Evolutionary conservation across 169 alveolate species (phyloP), one percentile per base, ranked within the genome.

Genomic region (Cystoisospora suis): DNA sequence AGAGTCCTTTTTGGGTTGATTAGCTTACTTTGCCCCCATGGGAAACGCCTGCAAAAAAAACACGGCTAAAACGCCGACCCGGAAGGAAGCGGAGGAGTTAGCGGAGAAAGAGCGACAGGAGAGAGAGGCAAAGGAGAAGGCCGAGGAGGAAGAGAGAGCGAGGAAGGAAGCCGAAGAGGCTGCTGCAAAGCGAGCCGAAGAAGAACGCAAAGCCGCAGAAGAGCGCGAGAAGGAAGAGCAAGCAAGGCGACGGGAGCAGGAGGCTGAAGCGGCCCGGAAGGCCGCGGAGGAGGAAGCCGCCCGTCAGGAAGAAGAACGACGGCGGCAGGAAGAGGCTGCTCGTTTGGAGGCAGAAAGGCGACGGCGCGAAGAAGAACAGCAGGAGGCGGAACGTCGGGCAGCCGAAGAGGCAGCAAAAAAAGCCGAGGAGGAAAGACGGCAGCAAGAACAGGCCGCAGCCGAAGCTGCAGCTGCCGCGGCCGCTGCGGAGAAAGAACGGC

Each of bases 11-110:
- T n/a, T n/a, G n/a, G n/a, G n/a, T n/a, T n/a, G n/a, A n/a, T n/a
- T n/a, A n/a, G n/a, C n/a, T n/a, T n/a, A n/a, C n/a, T n/a, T n/a
- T n/a, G n/a, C n/a, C n/a, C n/a, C n/a, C 46, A 88, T 88, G 92
- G 92, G 92, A 40, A 86, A 58, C 70, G 94, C 91, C 83, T 94
- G 96, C 90, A 83, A 81, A 86, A 92, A 91, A 65, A 93, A 87
- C 89, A 90, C 83, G 90, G 95, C 94, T n/a, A 94, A 90, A 88
- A 90, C 89, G 87, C 96, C 96, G 75, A 92, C 93, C 90, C 91
- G 96, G 77, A 92, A 91, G 70, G 94, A 94, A 46, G 94, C 94
- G 49, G 87, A 94, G 70, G 96, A 94, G 59, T 34, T 91, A 79
- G 94, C 81, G 27, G 94, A 91, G 85, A 75, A 58, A 81, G 91